Evolutionary conservation across 169 alveolate species (phyloP).

Genomic region (Plasmodium fragile): DNA sequence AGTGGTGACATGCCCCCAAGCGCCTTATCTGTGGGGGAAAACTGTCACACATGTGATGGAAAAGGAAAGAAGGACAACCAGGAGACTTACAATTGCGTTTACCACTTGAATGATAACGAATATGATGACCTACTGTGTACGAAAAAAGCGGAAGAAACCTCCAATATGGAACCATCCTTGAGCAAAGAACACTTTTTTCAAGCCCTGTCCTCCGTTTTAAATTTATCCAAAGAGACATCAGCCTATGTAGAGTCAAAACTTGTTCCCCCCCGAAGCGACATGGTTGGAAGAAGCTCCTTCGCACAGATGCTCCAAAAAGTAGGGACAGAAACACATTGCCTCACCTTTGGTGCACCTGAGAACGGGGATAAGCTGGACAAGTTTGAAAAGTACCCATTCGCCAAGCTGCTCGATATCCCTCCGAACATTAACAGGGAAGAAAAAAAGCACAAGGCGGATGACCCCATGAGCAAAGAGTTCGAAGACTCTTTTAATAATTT

Average conservation of each 20-base stretch:
- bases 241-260: slow-evolving; percentile 9
- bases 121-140: neutral
- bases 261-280: neutral
- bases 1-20: neutral
- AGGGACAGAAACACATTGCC: neutral
- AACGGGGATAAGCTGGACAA: slow-evolving; percentile 25
- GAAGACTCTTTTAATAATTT: slow-evolving; percentile 6
- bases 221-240: slow-evolving; percentile 6
- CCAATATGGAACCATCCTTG: neutral
- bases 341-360: neutral
- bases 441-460: neutral
- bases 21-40: neutral
- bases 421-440: neutral
- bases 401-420: neutral
- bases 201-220: neutral
- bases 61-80: neutral
- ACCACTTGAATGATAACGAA: neutral
- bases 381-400: slow-evolving; percentile 22
- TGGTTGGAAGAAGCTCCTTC: neutral
- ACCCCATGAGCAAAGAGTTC: neutral
- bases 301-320: neutral
- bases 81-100: neutral
- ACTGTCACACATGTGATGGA: neutral
- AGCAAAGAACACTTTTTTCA: slow-evolving; percentile 22
- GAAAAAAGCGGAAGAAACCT: neutral